phyloP scores from a whole-genome alignment of 108 stramenopile species.

The Seminavis robusta region DNA sequence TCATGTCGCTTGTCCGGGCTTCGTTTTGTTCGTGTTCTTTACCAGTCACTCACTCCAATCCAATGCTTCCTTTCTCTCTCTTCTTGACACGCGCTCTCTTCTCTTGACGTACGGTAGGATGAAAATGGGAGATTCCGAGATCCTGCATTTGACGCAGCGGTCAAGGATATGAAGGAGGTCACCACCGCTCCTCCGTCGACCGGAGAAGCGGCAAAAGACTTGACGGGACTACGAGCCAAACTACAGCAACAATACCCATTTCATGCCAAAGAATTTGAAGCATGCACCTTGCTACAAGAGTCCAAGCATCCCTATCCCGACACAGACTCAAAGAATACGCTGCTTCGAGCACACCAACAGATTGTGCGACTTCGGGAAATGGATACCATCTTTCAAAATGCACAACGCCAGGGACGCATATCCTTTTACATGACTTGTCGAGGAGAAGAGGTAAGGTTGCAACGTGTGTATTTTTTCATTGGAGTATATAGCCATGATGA shows the following conservation, averaged over 20 bases:
- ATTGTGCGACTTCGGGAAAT: constrained; percentile 92
- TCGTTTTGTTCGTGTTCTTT: background rate
- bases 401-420: constrained; percentile 96
- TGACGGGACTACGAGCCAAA: constrained; percentile 29
- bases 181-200: background rate
- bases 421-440: constrained; percentile 94
- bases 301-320: constrained; percentile 47
- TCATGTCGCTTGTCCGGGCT: background rate
- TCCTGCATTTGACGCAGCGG: constrained; percentile 19
- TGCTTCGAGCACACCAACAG: constrained; percentile 66
- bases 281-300: constrained; percentile 29
- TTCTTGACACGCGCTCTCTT: background rate
- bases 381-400: constrained; percentile 94
- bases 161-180: no score
- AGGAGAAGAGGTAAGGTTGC: constrained; percentile 5
- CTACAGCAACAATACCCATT: constrained; percentile 39
- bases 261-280: constrained; percentile 31
- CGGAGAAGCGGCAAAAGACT: constrained; percentile 13
- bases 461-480: background rate
- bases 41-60: background rate
- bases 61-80: constrained; percentile 5
- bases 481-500: no score
- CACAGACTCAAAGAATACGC: constrained; percentile 49
- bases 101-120: constrained; percentile 37
- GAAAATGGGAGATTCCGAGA: constrained; percentile 66